Conservation (phyloP, 164 flowering plant species). For the Cinnamomum chago region DNA sequence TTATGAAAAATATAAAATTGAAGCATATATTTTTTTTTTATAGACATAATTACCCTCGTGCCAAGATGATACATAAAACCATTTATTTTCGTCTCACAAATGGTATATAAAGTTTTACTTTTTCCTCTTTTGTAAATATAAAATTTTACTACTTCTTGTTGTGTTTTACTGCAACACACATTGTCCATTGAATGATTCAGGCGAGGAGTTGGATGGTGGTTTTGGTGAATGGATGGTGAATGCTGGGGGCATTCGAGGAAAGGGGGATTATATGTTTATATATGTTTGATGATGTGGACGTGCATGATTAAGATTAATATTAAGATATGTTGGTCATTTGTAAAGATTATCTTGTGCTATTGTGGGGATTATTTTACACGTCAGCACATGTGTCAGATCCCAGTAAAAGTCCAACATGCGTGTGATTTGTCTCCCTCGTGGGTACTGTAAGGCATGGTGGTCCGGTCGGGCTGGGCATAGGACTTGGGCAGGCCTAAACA, state of each 20-base stretch:
- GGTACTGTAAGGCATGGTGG: not conserved
- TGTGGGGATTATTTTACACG: not conserved
- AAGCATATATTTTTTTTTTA: no score
- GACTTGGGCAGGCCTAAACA: no score
- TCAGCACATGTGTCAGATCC: constrained; percentile 20
- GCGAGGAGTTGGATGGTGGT: not conserved
- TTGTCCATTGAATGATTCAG: not conserved
- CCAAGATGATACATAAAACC: no score
- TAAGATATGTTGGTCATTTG: not conserved
- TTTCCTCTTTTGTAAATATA: no score
- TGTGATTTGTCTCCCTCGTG: constrained; percentile 3
- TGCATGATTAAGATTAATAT: not conserved
- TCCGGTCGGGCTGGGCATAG: not conserved
- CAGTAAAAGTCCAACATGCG: constrained; percentile 22
- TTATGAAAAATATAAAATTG: no score
- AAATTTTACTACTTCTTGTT: no score
- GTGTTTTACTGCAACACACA: no score
- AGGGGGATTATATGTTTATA: not conserved
- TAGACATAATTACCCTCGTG: no score
- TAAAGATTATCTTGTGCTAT: constrained; percentile 1
- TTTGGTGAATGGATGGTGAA: not conserved
- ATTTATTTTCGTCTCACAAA: no score
- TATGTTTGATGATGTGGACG: not conserved
- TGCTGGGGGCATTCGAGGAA: not conserved
- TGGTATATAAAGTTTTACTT: no score